Evolutionary conservation across 306 rosid species (phyloP).

Genomic region (Cucurbita moschata): DNA sequence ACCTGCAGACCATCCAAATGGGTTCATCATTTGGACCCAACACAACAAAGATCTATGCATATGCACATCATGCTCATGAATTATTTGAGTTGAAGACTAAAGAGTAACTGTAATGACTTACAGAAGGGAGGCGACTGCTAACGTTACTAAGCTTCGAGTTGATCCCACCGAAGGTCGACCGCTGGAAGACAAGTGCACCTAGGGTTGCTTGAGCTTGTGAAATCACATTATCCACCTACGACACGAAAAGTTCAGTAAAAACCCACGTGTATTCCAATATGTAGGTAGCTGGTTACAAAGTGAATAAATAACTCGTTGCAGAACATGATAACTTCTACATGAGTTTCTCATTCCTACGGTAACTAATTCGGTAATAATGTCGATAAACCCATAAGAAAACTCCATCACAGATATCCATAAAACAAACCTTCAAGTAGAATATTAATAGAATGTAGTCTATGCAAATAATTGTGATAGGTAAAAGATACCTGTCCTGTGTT

Average conservation of each 20-base stretch:
- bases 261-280: background rate
- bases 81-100: background rate
- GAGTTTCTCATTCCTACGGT: background rate
- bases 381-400: background rate
- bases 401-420: background rate
- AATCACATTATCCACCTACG: slow-evolving; percentile 73
- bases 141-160: slow-evolving; percentile 87
- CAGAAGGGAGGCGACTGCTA: slow-evolving; percentile 90
- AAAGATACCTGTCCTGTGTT: slow-evolving; percentile 75
- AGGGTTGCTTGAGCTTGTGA: slow-evolving; percentile 97
- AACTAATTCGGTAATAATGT: background rate
- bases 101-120: slow-evolving; percentile 17
- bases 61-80: background rate
- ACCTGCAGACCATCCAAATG: slow-evolving; percentile 37
- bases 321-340: background rate
- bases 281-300: background rate
- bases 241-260: background rate
- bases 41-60: background rate
- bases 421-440: background rate
- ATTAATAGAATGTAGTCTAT: background rate
- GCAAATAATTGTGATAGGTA: background rate
- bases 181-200: slow-evolving; percentile 76
- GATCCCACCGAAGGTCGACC: slow-evolving; percentile 89
- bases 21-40: background rate
- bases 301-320: background rate